These are phyloP conservation scores for Pleomassaria siparia DNA, from an alignment of 2,329 filamentous ascomycete species.

Conservation along the genomic window DNA sequence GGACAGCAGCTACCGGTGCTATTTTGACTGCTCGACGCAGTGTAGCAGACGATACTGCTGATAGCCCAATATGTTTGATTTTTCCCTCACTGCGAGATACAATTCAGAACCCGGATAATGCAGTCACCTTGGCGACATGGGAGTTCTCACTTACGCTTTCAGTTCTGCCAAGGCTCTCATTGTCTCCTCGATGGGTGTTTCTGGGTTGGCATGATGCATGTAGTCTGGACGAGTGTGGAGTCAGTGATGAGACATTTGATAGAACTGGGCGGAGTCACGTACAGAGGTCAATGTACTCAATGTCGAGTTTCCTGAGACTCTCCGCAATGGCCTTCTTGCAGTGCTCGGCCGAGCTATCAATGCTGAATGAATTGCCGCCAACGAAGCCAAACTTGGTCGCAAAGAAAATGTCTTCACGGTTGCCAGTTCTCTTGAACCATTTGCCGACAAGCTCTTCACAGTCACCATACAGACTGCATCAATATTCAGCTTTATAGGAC, in stretches of 20 bases:
- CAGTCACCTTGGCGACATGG: not conserved
- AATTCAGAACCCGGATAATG: not conserved
- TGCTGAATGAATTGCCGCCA: constrained; percentile 12
- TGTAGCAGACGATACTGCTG: constrained; percentile 43
- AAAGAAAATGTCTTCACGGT: constrained; percentile 16
- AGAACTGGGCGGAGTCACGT: constrained; percentile 42
- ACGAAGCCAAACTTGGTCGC: constrained; percentile 23
- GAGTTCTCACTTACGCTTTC: constrained; percentile 24
- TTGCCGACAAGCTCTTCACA: constrained; percentile 23
- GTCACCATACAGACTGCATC: constrained; percentile 20
- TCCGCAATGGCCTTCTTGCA: constrained; percentile 37
- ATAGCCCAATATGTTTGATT: constrained; percentile 47
- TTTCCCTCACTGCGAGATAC: constrained; percentile 40
- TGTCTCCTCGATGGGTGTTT: constrained; percentile 47
- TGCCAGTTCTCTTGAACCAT: constrained; percentile 24
- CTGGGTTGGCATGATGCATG: constrained; percentile 40
- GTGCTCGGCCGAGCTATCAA: constrained; percentile 43
- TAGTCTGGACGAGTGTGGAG: constrained; percentile 20
- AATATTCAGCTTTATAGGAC: not conserved
- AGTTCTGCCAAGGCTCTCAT: constrained; percentile 49
- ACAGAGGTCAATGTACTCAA: constrained; percentile 47
- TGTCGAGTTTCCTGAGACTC: constrained; percentile 37
- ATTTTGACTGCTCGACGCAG: constrained; percentile 50
- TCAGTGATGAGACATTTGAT: not conserved
- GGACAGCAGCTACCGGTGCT: constrained; percentile 46